Conservation (phyloP, 83 land plant genomes). For the Picea engelmannii region DNA sequence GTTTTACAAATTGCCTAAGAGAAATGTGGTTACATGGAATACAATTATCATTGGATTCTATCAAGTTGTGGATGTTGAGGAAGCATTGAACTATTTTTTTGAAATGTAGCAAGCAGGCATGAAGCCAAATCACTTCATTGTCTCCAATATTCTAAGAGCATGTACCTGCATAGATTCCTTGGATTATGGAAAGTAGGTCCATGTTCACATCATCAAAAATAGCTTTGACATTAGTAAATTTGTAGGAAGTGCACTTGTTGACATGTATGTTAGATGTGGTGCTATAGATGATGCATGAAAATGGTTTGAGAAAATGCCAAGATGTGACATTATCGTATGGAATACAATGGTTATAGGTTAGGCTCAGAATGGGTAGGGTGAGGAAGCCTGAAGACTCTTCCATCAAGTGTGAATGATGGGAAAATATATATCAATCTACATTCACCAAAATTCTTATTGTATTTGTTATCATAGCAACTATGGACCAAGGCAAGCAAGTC, state of each 20-base stretch:
- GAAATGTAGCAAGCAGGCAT: conserved; percentile 33
- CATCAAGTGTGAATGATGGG: conserved; percentile 28
- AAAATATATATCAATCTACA: background rate
- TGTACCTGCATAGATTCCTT: conserved; percentile 39
- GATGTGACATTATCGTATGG: conserved; percentile 58
- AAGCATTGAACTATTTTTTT: conserved; percentile 44
- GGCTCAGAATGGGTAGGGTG: conserved; percentile 48
- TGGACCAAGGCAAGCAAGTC: too few species aligned
- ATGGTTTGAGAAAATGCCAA: conserved; percentile 26
- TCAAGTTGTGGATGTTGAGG: conserved; percentile 28
- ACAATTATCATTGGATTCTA: conserved; percentile 55
- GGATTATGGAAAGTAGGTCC: conserved; percentile 40
- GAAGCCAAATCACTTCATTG: conserved; percentile 50
- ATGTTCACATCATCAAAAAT: conserved; percentile 11
- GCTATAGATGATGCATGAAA: conserved; percentile 34
- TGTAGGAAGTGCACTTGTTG: conserved; percentile 65
- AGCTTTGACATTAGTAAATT: conserved; percentile 31
- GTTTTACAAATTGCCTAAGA: conserved; percentile 47
- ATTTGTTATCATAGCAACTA: too few species aligned
- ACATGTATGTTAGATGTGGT: conserved; percentile 67
- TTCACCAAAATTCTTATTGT: too few species aligned
- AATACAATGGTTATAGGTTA: conserved; percentile 58
- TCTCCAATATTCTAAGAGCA: conserved; percentile 55
- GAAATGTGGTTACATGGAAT: conserved; percentile 61
- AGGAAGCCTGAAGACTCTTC: conserved; percentile 41